phyloP scores from a whole-genome alignment of 805 yeast species.

The Candida schatavii region DNA sequence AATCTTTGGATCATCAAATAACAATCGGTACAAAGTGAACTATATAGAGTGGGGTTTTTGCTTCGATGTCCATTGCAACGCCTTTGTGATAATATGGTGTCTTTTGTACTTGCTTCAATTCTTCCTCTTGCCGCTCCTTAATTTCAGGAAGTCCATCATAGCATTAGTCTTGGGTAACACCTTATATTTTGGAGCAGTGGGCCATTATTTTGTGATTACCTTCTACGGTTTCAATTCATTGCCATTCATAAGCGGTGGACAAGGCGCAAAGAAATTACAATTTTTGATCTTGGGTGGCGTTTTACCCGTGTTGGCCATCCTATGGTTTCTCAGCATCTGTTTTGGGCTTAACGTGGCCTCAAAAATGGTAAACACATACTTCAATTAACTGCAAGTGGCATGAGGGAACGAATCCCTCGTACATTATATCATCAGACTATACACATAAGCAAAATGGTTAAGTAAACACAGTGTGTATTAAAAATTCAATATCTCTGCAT shows the following conservation, averaged over 20 bases:
- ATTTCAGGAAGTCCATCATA: conserved; percentile 56
- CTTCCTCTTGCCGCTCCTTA: conserved; percentile 67
- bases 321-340: conserved; percentile 57
- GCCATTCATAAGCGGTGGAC: conserved; percentile 28
- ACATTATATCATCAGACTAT: not conserved
- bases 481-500: conserved; percentile 39
- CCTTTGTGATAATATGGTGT: conserved; percentile 81
- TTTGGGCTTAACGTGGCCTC: conserved; percentile 74
- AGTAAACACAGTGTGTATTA: no score
- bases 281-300: conserved; percentile 67
- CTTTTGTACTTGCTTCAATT: conserved; percentile 72
- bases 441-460: not conserved
- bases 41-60: conserved; percentile 89
- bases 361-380: conserved; percentile 52
- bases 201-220: conserved; percentile 75
- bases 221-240: conserved; percentile 74
- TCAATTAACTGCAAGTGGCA: no score
- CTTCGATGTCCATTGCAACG: conserved; percentile 90
- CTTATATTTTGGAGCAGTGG: conserved; percentile 68
- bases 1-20: conserved; percentile 12
- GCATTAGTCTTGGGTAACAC: conserved; percentile 76
- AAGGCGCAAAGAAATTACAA: conserved; percentile 46
- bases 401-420: no score
- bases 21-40: conserved; percentile 25
- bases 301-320: conserved; percentile 53